A percentile compares a stretch with the other conserved stretches of the same genome.
These are phyloP conservation scores for Oryza officinalis DNA, from an alignment of 176 grass and related monocot species.

Conservation along the genomic window DNA sequence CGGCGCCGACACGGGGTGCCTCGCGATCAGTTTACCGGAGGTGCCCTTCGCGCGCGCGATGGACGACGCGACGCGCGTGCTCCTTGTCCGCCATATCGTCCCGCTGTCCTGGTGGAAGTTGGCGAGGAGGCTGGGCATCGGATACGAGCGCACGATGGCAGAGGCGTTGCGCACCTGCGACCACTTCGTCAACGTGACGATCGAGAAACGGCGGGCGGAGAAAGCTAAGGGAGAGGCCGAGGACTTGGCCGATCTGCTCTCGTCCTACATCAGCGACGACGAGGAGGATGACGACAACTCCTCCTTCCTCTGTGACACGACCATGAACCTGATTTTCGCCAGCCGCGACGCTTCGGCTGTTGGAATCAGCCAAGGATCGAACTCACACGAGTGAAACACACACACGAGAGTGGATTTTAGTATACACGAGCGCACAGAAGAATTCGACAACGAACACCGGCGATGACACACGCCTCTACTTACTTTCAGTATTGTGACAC, in stretches of 20 bases:
- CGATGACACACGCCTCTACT: no score
- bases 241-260: slow-evolving; percentile 48
- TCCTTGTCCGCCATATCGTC: slow-evolving; percentile 56
- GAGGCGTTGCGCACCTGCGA: slow-evolving; percentile 52
- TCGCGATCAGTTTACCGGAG: slow-evolving; percentile 31
- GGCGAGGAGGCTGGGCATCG: slow-evolving; percentile 28
- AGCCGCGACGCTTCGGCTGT: slow-evolving; percentile 74
- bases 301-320: slow-evolving; percentile 64
- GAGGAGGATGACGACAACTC: not conserved
- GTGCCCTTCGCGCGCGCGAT: slow-evolving; percentile 57
- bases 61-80: slow-evolving; percentile 62
- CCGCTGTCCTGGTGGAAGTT: slow-evolving; percentile 67
- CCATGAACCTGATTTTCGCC: slow-evolving; percentile 76
- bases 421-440: no score
- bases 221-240: slow-evolving; percentile 14
- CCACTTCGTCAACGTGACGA: slow-evolving; percentile 57
- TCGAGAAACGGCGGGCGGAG: slow-evolving; percentile 39
- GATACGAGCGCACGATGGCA: slow-evolving; percentile 51
- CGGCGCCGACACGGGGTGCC: slow-evolving; percentile 56
- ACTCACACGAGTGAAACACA: no score
- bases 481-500: no score
- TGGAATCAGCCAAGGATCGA: no score
- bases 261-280: slow-evolving; percentile 58
- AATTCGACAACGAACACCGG: no score
- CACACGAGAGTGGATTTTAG: no score